Base-by-base conservation (phyloP, 805 yeast genomes). In the Debaryomyces castellii region DNA sequence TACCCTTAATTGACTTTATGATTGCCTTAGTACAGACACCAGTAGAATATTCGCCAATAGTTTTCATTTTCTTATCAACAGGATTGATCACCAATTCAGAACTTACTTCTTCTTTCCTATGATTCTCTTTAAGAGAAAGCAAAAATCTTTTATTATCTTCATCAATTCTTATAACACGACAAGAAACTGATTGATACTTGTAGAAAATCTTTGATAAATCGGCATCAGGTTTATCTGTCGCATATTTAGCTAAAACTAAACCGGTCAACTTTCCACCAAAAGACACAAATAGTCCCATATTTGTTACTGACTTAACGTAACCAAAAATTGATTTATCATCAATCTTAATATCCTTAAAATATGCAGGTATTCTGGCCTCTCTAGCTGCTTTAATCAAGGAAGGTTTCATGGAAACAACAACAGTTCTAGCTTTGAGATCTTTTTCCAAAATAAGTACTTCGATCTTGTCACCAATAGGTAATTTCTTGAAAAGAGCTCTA, bases 221-320 rank as follows among this genome's bases (percentile, higher is more conserved):
- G 9, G 76, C 81, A 23, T 51, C 48, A 35, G 71, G 75, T 41
- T 76, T 74, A 27, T 77, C 78, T 4, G 82, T 73, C 18, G 87
- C 87, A 54, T 84, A 82, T 58, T 84, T 82, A 45, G 91, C 87
- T 49, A 88, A 77, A 3, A 89, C 86, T 51, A 92, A 75, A 43
- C 97, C 98, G 25, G 89, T 87, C 51, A 92, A 78, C 44, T 78
- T 80, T 51, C 87, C 85, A 46, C 84, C 89, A 65, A 92, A 92
- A 0, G 85, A 79, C 47, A 92, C 86, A 61, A 92, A 92, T 10
- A 89, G 72, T 52, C 98, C 98, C 60, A 77, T 76, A 38, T 76
- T 77, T n/a, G 95, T 87, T 16, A 85, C 80, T 16, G 90, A 83
- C 53, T 82, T 85, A 33, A 92, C 81, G 61, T 74, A 91, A 36